Evolutionary conservation across 331 rosid species (phyloP).

Genomic region (Dryas integrifolia): DNA sequence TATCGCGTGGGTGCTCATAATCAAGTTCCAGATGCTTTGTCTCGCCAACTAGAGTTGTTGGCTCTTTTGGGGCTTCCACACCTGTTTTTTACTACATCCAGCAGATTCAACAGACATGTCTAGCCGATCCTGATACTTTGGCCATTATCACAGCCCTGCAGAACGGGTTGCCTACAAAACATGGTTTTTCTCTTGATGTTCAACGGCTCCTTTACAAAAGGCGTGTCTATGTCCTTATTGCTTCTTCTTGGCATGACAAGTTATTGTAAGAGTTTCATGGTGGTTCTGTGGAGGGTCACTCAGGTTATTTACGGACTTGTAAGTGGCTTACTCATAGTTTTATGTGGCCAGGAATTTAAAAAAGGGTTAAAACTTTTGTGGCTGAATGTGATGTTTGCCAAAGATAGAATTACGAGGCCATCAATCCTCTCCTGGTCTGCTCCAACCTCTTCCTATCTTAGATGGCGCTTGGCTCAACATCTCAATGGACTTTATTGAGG

Average conservation of each 20-base stretch:
- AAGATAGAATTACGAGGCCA: not conserved
- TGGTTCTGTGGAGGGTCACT: not conserved
- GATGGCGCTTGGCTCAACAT: not conserved
- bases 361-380: rapidly evolving
- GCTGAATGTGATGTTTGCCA: not conserved
- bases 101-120: too few relatives aligned
- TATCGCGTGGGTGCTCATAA: not conserved
- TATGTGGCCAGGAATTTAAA: not conserved
- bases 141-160: too few relatives aligned
- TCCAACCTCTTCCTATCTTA: not conserved
- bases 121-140: too few relatives aligned
- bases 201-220: not conserved
- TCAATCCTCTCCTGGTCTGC: rapidly evolving
- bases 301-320: not conserved
- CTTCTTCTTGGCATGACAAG: too few relatives aligned
- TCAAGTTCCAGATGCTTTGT: not conserved
- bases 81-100: too few relatives aligned
- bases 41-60: not conserved
- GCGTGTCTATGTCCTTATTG: not conserved
- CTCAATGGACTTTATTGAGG: not conserved
- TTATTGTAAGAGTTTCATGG: not conserved
- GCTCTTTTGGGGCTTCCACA: too few relatives aligned
- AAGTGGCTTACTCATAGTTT: not conserved
- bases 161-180: too few relatives aligned
- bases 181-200: too few relatives aligned